Conservation (phyloP, 2,329 filamentous ascomycete species). For the Pezicula carpinea region DNA sequence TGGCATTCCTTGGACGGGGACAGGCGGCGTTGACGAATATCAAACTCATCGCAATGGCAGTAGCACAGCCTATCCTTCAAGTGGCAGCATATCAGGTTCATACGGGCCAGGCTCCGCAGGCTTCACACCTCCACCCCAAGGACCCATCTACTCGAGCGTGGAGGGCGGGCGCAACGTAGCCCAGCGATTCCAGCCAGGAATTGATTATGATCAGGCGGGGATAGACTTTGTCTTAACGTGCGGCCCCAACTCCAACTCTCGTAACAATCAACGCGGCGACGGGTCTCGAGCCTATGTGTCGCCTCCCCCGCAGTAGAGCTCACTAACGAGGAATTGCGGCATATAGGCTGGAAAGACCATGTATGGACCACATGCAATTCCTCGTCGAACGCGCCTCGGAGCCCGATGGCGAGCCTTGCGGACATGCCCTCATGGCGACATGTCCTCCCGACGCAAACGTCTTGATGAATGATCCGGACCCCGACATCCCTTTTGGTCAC, state of each 20-base stretch:
- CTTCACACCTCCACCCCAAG: constrained; percentile 24
- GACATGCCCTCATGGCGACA: constrained; percentile 89
- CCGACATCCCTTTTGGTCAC: constrained; percentile 50
- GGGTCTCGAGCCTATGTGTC: constrained; percentile 62
- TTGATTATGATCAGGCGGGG: constrained; percentile 77
- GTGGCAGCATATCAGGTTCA: constrained; percentile 58
- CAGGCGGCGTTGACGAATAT: constrained; percentile 26
- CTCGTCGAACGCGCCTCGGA: constrained; percentile 58
- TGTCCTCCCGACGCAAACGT: constrained; percentile 59
- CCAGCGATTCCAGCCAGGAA: constrained; percentile 29
- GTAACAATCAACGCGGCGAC: constrained; percentile 25
- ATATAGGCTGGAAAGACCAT: constrained; percentile 80
- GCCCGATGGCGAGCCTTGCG: constrained; percentile 66
- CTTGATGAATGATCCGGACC: constrained; percentile 33
- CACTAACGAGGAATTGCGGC: constrained; percentile 35
- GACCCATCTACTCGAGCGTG: constrained; percentile 1
- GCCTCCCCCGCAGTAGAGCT: constrained; percentile 55
- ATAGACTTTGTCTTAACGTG: constrained; percentile 93
- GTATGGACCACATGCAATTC: constrained; percentile 85
- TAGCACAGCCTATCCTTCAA: constrained; percentile 44
- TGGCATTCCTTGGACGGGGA: constrained; percentile 38
- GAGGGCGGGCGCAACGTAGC: constrained; percentile 18
- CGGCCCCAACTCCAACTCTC: constrained; percentile 37
- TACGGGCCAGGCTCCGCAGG: constrained; percentile 43
- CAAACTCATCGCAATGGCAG: constrained; percentile 36